A percentile compares a stretch with the other conserved stretches of the same genome.
Evolutionary conservation across 164 flowering plant species (phyloP).

Genomic region (Euptelea pleiosperma): DNA sequence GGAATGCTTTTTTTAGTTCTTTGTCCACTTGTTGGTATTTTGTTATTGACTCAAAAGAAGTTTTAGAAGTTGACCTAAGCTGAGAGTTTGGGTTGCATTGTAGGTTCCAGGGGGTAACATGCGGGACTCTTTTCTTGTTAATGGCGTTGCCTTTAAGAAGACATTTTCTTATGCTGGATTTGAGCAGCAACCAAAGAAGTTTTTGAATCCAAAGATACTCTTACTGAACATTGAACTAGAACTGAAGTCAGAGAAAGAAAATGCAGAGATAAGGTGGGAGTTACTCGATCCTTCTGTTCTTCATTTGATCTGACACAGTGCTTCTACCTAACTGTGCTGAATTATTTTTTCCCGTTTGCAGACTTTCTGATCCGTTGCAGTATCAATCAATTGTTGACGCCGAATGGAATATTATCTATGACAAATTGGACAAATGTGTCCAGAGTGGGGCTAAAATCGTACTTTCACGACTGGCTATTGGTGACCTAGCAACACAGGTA

Average conservation of each 20-base stretch:
- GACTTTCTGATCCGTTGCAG: constrained; percentile 90
- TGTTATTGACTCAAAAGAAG: not conserved
- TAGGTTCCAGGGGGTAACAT: constrained; percentile 97
- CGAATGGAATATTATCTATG: constrained; percentile 99
- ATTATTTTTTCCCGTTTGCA: constrained; percentile 25
- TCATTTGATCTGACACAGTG: not conserved
- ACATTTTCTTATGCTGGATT: constrained; percentile 96
- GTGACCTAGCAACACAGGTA: constrained; percentile 98
- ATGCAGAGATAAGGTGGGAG: constrained; percentile 92
- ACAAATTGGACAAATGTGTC: constrained; percentile 94
- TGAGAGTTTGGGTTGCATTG: constrained; percentile 10
- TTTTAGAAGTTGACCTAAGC: no score
- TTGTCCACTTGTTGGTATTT: not conserved
- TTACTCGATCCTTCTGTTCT: not conserved
- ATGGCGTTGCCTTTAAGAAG: constrained; percentile 89
- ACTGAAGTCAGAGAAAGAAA: constrained; percentile 97
- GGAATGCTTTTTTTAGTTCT: no score
- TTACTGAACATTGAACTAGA: constrained; percentile 87
- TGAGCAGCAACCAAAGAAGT: constrained; percentile 98
- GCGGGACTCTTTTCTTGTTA: constrained; percentile 94
- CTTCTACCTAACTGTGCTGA: not conserved
- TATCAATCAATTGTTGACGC: constrained; percentile 99
- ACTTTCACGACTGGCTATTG: constrained; percentile 92
- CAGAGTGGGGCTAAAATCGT: constrained; percentile 94
- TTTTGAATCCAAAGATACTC: constrained; percentile 78